Conservation (phyloP, 2,329 filamentous ascomycete species). For the Arachnomyces sp. region DNA sequence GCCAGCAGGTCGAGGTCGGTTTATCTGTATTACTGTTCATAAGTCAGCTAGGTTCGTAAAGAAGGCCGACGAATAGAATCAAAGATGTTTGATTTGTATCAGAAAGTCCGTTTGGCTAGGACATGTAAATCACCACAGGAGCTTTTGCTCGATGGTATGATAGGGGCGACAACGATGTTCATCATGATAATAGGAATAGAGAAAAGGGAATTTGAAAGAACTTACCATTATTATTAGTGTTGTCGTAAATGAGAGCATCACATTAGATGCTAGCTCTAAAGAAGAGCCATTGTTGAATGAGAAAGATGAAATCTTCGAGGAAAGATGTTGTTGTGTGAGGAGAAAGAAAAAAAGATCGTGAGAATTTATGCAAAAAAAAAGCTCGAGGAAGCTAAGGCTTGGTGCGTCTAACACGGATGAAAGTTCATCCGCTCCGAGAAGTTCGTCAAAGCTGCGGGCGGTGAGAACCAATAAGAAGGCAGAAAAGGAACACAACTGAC, state of each 20-base stretch:
- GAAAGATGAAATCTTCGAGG: conserved; percentile 1
- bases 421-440: conserved; percentile 11
- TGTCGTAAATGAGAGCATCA: conserved; percentile 3
- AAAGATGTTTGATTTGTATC: conserved; percentile 23
- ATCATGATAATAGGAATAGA: conserved; percentile 38
- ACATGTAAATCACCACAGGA: conserved; percentile 54
- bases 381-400: neutral
- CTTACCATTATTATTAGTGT: conserved; percentile 21
- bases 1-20: no score
- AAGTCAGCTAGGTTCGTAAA: no score
- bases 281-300: conserved; percentile 4
- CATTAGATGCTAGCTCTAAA: conserved; percentile 9
- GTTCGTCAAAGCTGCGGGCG: conserved; percentile 19
- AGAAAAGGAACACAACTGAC: neutral
- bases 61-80: no score
- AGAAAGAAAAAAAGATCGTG: conserved; percentile 12
- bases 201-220: conserved; percentile 10
- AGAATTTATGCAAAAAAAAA: conserved; percentile 13
- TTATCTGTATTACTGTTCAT: no score
- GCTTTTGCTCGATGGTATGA: conserved; percentile 44
- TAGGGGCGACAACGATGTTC: conserved; percentile 58
- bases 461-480: neutral
- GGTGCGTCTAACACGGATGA: conserved; percentile 10
- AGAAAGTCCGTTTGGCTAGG: conserved; percentile 55
- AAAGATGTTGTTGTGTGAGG: conserved; percentile 9